These are phyloP conservation scores for Cercospora citrullina DNA, from an alignment of 2,329 filamentous ascomycete species.

Conservation along the genomic window DNA sequence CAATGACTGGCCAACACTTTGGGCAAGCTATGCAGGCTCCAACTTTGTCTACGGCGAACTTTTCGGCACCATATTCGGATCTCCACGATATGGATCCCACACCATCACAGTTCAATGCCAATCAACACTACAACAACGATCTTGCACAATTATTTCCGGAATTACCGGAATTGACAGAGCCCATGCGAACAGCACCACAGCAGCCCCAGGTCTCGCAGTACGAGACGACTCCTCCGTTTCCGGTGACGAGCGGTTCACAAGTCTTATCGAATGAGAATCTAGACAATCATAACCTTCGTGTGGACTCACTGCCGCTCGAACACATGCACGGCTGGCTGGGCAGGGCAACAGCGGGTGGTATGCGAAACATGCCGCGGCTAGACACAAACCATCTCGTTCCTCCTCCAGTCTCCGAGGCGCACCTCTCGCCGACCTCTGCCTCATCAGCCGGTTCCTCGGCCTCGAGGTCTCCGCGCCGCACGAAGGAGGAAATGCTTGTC, in stretches of 20 bases:
- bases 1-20: neutral
- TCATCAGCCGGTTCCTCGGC: conserved; percentile 24
- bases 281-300: conserved; percentile 20
- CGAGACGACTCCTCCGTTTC: neutral
- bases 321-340: conserved; percentile 25
- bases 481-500: conserved; percentile 15
- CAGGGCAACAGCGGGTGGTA: conserved; percentile 16
- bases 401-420: conserved; percentile 10
- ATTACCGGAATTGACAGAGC: neutral
- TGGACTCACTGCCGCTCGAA: neutral
- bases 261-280: conserved; percentile 13
- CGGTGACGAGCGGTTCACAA: conserved; percentile 8
- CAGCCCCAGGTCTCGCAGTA: neutral
- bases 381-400: conserved; percentile 22
- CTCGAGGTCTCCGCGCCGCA: conserved; percentile 15
- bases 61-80: neutral
- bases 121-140: neutral
- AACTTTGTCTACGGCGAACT: neutral
- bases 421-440: conserved; percentile 26
- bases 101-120: neutral
- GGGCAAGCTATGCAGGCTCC: neutral
- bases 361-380: conserved; percentile 16
- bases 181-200: neutral
- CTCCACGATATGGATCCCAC: neutral
- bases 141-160: conserved; percentile 19